Conservation (phyloP, 2,329 filamentous ascomycete species). For the Leptodontidium sp. region DNA sequence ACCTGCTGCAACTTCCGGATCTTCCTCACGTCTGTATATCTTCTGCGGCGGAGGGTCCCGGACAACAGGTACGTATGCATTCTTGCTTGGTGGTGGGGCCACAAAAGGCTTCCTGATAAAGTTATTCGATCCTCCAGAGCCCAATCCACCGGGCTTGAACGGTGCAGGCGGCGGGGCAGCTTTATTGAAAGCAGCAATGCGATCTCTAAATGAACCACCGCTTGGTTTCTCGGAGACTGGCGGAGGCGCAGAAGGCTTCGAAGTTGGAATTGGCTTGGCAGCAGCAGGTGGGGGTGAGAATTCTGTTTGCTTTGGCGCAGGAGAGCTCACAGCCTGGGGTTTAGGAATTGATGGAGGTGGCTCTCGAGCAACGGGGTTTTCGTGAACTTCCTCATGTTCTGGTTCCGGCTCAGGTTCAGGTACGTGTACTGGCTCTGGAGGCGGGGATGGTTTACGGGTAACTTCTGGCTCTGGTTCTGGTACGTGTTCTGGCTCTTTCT, state of each 20-base stretch:
- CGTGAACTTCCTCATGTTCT: constrained; percentile 50
- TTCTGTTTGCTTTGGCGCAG: constrained; percentile 45
- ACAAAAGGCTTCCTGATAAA: constrained; percentile 99
- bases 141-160: constrained; percentile 78
- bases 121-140: constrained; percentile 63
- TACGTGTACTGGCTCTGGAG: constrained; percentile 49
- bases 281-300: constrained; percentile 46
- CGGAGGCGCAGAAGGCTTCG: constrained; percentile 58
- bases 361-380: constrained; percentile 46
- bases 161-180: constrained; percentile 86
- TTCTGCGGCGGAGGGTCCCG: constrained; percentile 76
- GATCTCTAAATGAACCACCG: constrained; percentile 85
- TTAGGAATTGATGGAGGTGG: constrained; percentile 46
- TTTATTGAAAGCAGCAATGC: constrained; percentile 97
- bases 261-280: constrained; percentile 36
- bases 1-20: constrained; percentile 73
- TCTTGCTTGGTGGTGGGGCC: constrained; percentile 89
- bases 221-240: constrained; percentile 77
- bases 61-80: constrained; percentile 84
- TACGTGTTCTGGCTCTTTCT: constrained; percentile 58
- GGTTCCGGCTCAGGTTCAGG: constrained; percentile 48
- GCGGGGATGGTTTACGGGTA: constrained; percentile 48
- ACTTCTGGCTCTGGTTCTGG: constrained; percentile 50
- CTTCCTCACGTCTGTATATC: constrained; percentile 87
- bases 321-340: constrained; percentile 49